A percentile compares a stretch with the other conserved stretches of the same genome.
Conservation (phyloP, 257 asterid species). For the Petunia secreta region DNA sequence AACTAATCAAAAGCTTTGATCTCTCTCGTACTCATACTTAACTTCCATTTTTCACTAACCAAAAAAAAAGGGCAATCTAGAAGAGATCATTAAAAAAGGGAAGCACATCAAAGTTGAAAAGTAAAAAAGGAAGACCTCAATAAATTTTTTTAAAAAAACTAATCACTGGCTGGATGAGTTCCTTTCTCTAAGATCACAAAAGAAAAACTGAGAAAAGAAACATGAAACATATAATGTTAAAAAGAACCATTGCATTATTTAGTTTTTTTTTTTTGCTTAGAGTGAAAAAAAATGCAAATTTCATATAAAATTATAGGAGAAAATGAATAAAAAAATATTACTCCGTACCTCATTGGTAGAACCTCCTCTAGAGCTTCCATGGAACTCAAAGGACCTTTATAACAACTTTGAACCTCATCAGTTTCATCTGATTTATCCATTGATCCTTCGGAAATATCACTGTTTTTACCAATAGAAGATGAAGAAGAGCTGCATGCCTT, state of each 20-base stretch:
- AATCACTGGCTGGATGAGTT: neutral
- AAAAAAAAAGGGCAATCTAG: neutral
- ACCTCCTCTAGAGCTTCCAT: slow-evolving; percentile 69
- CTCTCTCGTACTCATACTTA: too few relatives aligned
- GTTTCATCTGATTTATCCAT: slow-evolving; percentile 51
- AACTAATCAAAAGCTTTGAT: too few relatives aligned
- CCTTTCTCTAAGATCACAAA: too few relatives aligned
- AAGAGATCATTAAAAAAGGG: neutral
- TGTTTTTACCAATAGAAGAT: slow-evolving; percentile 80
- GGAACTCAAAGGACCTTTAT: slow-evolving; percentile 63
- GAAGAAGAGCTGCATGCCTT: slow-evolving; percentile 40
- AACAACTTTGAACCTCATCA: slow-evolving; percentile 81
- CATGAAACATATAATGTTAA: neutral
- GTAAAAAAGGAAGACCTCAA: neutral
- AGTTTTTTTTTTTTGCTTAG: neutral
- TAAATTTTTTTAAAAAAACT: neutral
- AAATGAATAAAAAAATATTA: neutral
- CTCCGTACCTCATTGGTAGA: slow-evolving; percentile 68
- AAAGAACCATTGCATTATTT: too few relatives aligned
- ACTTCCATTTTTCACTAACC: too few relatives aligned
- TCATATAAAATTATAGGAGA: neutral
- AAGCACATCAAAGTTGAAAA: neutral
- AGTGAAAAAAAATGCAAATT: too few relatives aligned
- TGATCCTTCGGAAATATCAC: slow-evolving; percentile 68
- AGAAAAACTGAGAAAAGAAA: too few relatives aligned